Percentiles rank a stretch among this genome's conserved stretches.
Conservation (phyloP, 1,284 basidiomycete genomes). For the Ustilago crameri region DNA sequence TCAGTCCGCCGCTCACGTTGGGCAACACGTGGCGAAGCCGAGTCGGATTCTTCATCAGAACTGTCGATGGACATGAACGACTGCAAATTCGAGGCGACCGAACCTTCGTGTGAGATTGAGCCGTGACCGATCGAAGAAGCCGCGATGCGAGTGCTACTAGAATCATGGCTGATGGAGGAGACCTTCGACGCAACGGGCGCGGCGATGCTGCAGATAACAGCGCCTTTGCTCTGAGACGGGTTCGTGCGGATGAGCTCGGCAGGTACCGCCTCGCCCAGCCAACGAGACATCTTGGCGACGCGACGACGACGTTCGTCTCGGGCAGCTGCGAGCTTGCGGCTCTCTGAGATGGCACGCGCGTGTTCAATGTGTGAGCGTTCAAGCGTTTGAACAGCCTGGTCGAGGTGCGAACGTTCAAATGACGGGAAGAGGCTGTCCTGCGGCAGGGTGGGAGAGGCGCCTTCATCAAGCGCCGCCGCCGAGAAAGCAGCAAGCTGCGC, state of each 20-base stretch:
- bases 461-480: constrained; percentile 37
- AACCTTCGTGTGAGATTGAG: constrained; percentile 21
- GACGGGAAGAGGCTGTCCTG: constrained; percentile 28
- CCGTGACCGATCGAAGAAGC: constrained; percentile 15
- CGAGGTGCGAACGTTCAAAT: constrained; percentile 18
- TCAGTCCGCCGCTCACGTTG: not conserved
- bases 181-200: constrained; percentile 1
- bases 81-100: constrained; percentile 13
- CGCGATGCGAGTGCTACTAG: constrained; percentile 2
- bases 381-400: constrained; percentile 12
- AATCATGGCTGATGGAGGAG: constrained; percentile 14
- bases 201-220: constrained; percentile 25
- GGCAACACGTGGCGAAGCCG: constrained; percentile 4
- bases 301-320: constrained; percentile 51
- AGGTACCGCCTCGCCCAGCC: constrained; percentile 55
- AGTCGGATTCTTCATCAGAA: constrained; percentile 37
- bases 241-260: constrained; percentile 39
- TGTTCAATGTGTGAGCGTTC: constrained; percentile 21
- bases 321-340: constrained; percentile 26
- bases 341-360: constrained; percentile 25
- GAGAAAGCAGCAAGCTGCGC: constrained; percentile 36
- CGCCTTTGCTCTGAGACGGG: constrained; percentile 3
- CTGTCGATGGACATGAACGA: constrained; percentile 55
- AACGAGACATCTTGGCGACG: constrained; percentile 56
- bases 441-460: constrained; percentile 37